These are phyloP conservation scores for Asterophora lycoperdoides DNA, from an alignment of 768 basidiomycete species.

Conservation along the genomic window DNA sequence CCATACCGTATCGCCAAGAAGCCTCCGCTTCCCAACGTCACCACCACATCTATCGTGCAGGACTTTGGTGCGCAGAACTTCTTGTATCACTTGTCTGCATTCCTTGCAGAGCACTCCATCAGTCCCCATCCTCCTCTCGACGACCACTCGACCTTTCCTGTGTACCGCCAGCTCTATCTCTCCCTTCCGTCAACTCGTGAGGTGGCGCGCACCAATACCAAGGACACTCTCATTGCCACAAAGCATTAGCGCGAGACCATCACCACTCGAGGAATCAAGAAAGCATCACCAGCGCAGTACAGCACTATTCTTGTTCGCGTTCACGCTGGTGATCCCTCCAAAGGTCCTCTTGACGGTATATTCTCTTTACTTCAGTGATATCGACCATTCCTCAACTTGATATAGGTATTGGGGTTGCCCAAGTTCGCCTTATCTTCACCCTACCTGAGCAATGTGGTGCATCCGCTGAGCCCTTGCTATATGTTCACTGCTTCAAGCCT, in stretches of 20 bases:
- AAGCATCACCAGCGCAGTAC: slow-evolving; percentile 13
- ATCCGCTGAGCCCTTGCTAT: too few relatives aligned
- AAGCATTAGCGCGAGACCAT: background rate
- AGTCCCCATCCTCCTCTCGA: too few relatives aligned
- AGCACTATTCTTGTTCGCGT: slow-evolving; percentile 21
- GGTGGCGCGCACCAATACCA: background rate
- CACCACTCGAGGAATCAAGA: slow-evolving; percentile 14
- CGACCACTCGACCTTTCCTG: slow-evolving; percentile 14
- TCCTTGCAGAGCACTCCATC: too few relatives aligned
- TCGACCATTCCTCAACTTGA: too few relatives aligned
- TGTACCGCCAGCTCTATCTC: slow-evolving; percentile 18
- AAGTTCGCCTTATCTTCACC: slow-evolving; percentile 23
- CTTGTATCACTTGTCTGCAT: too few relatives aligned
- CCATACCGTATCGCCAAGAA: too few relatives aligned
- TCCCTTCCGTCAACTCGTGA: slow-evolving; percentile 16
- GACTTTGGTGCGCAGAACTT: too few relatives aligned
- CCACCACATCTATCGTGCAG: too few relatives aligned
- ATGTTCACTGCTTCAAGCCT: slow-evolving; percentile 24
- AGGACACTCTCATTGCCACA: slow-evolving; percentile 17
- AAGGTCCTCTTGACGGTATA: slow-evolving; percentile 11
- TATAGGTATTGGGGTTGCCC: slow-evolving; percentile 19
- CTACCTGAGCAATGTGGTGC: too few relatives aligned
- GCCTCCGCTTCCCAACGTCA: too few relatives aligned
- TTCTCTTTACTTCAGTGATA: too few relatives aligned
- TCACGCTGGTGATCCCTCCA: background rate